These are phyloP conservation scores for Solanum boliviense DNA, from an alignment of 257 asterid genomes.

Conservation along the genomic window DNA sequence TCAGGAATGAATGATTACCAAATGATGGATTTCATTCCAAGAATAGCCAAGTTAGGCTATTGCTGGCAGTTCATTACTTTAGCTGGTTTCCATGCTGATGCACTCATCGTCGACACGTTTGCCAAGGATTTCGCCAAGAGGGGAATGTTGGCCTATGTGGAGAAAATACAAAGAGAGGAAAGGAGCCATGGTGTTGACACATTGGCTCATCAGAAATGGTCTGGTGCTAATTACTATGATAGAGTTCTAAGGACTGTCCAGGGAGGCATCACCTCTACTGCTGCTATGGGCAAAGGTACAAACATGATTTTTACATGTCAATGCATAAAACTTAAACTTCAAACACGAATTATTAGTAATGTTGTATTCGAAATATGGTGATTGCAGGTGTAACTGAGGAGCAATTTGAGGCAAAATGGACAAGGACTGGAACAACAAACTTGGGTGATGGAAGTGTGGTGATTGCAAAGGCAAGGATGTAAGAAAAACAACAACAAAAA, in stretches of 20 bases:
- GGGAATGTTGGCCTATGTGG: slow-evolving; percentile 92
- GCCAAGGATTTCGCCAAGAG: slow-evolving; percentile 68
- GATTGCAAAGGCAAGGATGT: slow-evolving; percentile 82
- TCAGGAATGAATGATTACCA: slow-evolving; percentile 83
- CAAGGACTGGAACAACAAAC: slow-evolving; percentile 50
- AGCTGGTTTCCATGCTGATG: slow-evolving; percentile 89
- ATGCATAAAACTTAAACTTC: background rate
- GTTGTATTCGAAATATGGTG: background rate
- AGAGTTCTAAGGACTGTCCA: slow-evolving; percentile 87
- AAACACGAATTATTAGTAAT: background rate
- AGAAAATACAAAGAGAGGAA: slow-evolving; percentile 90
- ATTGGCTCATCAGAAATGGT: slow-evolving; percentile 97
- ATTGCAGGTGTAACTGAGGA: slow-evolving; percentile 82
- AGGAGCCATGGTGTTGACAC: slow-evolving; percentile 90
- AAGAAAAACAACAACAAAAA: background rate
- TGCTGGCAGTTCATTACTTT: slow-evolving; percentile 97
- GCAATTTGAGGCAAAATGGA: slow-evolving; percentile 84
- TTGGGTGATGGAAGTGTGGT: slow-evolving; percentile 49
- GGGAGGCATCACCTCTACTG: slow-evolving; percentile 94
- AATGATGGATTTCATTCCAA: slow-evolving; percentile 84
- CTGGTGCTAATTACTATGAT: slow-evolving; percentile 94
- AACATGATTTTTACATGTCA: background rate
- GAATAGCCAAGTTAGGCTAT: slow-evolving; percentile 69
- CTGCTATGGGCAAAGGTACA: slow-evolving; percentile 95
- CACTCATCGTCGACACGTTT: slow-evolving; percentile 70